Conservation (phyloP, 129 eudicot genomes). For the Arctium minus region DNA sequence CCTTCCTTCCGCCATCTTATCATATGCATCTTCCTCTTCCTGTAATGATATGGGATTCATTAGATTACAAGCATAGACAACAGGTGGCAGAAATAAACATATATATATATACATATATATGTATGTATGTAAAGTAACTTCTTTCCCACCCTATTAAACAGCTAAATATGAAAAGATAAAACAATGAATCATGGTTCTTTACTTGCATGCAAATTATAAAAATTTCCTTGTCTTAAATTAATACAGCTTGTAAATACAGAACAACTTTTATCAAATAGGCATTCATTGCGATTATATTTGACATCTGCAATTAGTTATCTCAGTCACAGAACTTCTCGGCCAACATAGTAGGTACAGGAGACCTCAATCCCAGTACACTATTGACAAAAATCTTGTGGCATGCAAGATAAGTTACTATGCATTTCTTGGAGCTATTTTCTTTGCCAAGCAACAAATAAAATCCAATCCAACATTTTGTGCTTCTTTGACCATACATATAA, state of each 20-base stretch:
- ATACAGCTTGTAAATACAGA: neutral
- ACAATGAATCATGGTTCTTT: neutral
- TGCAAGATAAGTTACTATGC: too few relatives aligned
- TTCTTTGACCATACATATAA: too few relatives aligned
- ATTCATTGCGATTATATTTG: neutral
- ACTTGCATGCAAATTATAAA: neutral
- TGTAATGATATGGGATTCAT: slow-evolving; percentile 7
- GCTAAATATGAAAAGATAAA: neutral
- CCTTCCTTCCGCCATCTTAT: slow-evolving; percentile 48
- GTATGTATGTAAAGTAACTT: neutral
- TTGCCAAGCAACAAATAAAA: too few relatives aligned
- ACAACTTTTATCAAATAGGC: neutral
- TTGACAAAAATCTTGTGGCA: too few relatives aligned
- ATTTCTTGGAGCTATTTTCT: too few relatives aligned
- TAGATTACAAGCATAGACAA: neutral
- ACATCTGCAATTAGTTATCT: neutral
- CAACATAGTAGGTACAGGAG: neutral
- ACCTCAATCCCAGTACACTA: too few relatives aligned
- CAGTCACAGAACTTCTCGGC: neutral
- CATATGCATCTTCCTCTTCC: slow-evolving; percentile 63
- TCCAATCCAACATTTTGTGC: too few relatives aligned
- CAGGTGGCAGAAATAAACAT: neutral
- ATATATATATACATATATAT: too few relatives aligned
- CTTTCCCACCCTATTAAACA: neutral
- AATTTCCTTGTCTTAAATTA: neutral